Evolutionary conservation across 768 basidiomycete species (phyloP), one percentile per base, ranked within the genome.

Genomic region (Collybia nuda): DNA sequence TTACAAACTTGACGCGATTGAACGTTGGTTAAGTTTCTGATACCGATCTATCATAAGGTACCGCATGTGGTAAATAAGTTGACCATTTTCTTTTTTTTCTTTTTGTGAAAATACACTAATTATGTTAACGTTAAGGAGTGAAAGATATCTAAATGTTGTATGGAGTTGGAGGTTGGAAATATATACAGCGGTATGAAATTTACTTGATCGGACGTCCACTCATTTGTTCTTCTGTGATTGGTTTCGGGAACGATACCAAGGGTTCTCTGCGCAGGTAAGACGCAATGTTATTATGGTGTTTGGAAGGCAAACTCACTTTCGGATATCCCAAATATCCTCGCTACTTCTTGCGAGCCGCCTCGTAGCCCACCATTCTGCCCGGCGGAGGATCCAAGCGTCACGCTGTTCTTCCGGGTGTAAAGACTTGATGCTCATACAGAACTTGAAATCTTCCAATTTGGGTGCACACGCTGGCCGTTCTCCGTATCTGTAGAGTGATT

Each of bases 301-400:
- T 3, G 9, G 17, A 23, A 19, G 42, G 0, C 23, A 2, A 17
- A 76, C 87, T 62, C 66, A 96, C 95, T 74, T 80, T 68, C 95
- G 73, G 22, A 90, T 75, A 51, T 91, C 86, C 96, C 96, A 99
- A 2, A 99, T 84, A 64, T 95, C 93, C 70, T 98, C 96, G 58
- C 93, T 95, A 68, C 92, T 94, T 66, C 82, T 84, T 17, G 69
- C 77, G 7, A 90, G 62, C 46, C 96, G 73, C 46, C 89, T 72
- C 28, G 76, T 71, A 4, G 95, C 93, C 96, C 94, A 97, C 93
- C 94, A 95, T 64, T 95, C 92, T 2, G 96, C 96, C 47, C 90
- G 76, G 15, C 88, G 77, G 43, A 75, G 78, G 50, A 98, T 84
- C 95, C 94, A 99, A 3, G 82, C 81, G 44, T 91, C 83, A 24